Evolutionary conservation across 2,329 filamentous ascomycete species (phyloP).

Genomic region (Fusarium chuoi): DNA sequence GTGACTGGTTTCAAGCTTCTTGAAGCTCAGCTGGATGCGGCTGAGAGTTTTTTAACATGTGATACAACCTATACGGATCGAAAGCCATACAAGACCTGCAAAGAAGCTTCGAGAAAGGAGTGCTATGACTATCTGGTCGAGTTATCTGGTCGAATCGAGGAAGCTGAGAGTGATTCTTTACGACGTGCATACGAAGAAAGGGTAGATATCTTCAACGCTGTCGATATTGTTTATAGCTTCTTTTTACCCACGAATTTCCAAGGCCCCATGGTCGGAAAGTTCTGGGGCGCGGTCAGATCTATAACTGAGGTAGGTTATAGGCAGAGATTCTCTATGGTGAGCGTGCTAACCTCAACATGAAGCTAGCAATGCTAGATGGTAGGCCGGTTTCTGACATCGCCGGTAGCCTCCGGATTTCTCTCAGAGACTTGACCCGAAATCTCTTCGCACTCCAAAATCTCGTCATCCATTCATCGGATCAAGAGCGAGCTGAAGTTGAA

Average conservation of each 20-base stretch:
- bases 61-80: slow-evolving; percentile 44
- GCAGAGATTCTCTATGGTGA: neutral
- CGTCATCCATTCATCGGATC: slow-evolving; percentile 41
- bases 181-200: slow-evolving; percentile 46
- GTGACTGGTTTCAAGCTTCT: slow-evolving; percentile 22
- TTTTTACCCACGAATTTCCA: slow-evolving; percentile 53
- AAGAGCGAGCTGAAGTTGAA: slow-evolving; percentile 45
- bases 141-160: slow-evolving; percentile 36
- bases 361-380: slow-evolving; percentile 17
- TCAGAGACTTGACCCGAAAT: slow-evolving; percentile 40
- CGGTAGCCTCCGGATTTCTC: slow-evolving; percentile 26
- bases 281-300: slow-evolving; percentile 55
- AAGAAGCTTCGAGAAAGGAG: slow-evolving; percentile 33
- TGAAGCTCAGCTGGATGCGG: slow-evolving; percentile 38
- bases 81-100: slow-evolving; percentile 45
- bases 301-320: slow-evolving; percentile 43
- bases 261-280: slow-evolving; percentile 53
- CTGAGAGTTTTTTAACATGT: slow-evolving; percentile 43
- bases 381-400: neutral
- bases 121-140: slow-evolving; percentile 41
- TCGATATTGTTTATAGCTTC: slow-evolving; percentile 53
- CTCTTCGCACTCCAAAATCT: slow-evolving; percentile 46
- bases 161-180: slow-evolving; percentile 37
- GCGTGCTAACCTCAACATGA: slow-evolving; percentile 10
- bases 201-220: slow-evolving; percentile 54